Base-by-base conservation (phyloP, 345 rosid genomes). In the Angophora floribunda region DNA sequence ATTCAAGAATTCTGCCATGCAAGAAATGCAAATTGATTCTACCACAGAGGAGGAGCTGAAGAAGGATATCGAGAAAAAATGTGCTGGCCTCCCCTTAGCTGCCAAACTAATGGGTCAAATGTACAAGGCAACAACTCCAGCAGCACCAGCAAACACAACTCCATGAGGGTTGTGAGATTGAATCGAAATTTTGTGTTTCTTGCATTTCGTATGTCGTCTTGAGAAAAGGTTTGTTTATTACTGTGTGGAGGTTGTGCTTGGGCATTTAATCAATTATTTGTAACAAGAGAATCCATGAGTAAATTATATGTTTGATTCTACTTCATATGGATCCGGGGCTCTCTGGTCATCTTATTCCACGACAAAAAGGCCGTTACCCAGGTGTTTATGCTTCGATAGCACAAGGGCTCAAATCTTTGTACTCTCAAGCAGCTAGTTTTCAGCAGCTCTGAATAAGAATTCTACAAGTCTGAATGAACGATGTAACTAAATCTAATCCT, bases 21-120 rank as follows among this genome's bases (percentile, higher is more conserved):
- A 86, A 47, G 86, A 5, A 21, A 45, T 30, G 88, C 4, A 79
- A 84, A 67, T 89, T 52, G 52, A 30, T 36, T 0, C 47, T 7
- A 26, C 28, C 2, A 24, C 85, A 87, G 65, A 70, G n/a, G 90
- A 61, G 28, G 87, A 85, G 49, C 87, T 87, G 86, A 88, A 85
- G 86, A 22, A 87, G 36, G 94, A 92, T 59, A 86, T 94, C 51
- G 87, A 53, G 86, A 89, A 89, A 47, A 91, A 94, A 90, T 88
- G 93, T 53, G 87, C 91, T 85, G 96, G 96, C 84, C 47, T 93
- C 86, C 96, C 96, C 30, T 51, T 87, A 79, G 94, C 89, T 57
- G 92, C 92, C 36, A 91, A 70, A 89, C 59, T 90, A 85, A 88
- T 92, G 90, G 92, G 91, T 22, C 89, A 87, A 86, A 88, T 87